Conservation (phyloP, 2,329 filamentous ascomycete species). For the Ploettnerulaceae sp. region DNA sequence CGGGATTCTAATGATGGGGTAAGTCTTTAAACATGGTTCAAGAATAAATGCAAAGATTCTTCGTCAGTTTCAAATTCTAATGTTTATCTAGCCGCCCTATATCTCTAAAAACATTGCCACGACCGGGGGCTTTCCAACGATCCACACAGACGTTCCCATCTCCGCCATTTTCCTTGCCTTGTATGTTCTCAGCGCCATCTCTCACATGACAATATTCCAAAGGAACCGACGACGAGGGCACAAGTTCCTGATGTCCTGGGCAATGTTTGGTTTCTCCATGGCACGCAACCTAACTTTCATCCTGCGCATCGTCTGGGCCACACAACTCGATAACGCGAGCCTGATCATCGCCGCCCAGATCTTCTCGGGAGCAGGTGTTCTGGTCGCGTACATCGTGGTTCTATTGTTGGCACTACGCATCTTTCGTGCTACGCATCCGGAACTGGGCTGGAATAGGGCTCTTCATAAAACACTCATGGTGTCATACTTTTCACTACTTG, state of each 20-base stretch:
- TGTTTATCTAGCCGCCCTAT: constrained; percentile 3
- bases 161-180: constrained; percentile 56
- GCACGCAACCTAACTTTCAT: constrained; percentile 44
- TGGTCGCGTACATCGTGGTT: neutral
- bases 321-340: constrained; percentile 32
- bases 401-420: neutral
- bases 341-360: constrained; percentile 14
- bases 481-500: neutral
- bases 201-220: constrained; percentile 53
- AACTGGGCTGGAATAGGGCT: neutral
- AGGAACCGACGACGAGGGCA: constrained; percentile 45
- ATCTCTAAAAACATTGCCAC: neutral
- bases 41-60: neutral
- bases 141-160: constrained; percentile 57
- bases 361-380: neutral
- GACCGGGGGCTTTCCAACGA: constrained; percentile 40
- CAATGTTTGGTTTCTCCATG: constrained; percentile 54
- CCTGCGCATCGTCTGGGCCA: constrained; percentile 54
- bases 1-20: neutral
- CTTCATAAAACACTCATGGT: neutral
- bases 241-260: constrained; percentile 54
- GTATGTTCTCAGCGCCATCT: constrained; percentile 45
- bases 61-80: too few relatives aligned
- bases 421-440: neutral
- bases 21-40: neutral